Percentiles rank a stretch among this genome's conserved stretches.
phyloP scores from a whole-genome alignment of 208 protist species.

The Acanthamoeba castellanii region DNA sequence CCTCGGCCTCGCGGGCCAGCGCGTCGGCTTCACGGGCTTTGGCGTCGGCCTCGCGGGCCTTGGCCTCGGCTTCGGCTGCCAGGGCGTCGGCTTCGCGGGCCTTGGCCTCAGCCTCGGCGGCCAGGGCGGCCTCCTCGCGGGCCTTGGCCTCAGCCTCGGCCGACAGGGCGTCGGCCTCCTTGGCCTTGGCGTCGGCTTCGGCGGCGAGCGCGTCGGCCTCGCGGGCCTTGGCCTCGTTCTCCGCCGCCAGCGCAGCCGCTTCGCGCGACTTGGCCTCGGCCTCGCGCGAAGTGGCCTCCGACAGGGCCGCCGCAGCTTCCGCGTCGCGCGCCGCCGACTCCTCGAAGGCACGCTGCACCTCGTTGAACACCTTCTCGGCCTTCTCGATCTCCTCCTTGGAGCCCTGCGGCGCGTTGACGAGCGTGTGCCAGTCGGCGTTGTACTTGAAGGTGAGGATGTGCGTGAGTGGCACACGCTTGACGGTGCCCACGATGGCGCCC shows the following conservation, averaged over 20 bases:
- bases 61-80: background rate
- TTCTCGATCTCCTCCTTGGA: slow-evolving; percentile 65
- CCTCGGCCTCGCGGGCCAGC: slow-evolving; percentile 10
- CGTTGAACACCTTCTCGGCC: slow-evolving; percentile 38
- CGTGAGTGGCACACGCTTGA: slow-evolving; percentile 20
- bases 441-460: slow-evolving; percentile 66
- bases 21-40: slow-evolving; percentile 9
- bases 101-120: background rate
- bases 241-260: background rate
- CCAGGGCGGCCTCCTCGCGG: background rate
- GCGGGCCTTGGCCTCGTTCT: background rate
- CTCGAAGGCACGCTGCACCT: background rate
- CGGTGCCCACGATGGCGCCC: slow-evolving; percentile 25
- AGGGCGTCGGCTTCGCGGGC: background rate
- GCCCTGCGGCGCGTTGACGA: slow-evolving; percentile 64
- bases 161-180: slow-evolving; percentile 7
- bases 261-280: slow-evolving; percentile 25
- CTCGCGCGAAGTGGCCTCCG: slow-evolving; percentile 22
- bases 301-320: slow-evolving; percentile 1
- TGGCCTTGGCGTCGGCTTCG: slow-evolving; percentile 11
- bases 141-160: slow-evolving; percentile 62
- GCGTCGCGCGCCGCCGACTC: slow-evolving; percentile 25
- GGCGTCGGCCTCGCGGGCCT: slow-evolving; percentile 54
- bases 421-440: slow-evolving; percentile 16
- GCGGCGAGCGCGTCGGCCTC: background rate